Conservation (phyloP, 768 basidiomycete genomes). For the Dentipellis fragilis region DNA sequence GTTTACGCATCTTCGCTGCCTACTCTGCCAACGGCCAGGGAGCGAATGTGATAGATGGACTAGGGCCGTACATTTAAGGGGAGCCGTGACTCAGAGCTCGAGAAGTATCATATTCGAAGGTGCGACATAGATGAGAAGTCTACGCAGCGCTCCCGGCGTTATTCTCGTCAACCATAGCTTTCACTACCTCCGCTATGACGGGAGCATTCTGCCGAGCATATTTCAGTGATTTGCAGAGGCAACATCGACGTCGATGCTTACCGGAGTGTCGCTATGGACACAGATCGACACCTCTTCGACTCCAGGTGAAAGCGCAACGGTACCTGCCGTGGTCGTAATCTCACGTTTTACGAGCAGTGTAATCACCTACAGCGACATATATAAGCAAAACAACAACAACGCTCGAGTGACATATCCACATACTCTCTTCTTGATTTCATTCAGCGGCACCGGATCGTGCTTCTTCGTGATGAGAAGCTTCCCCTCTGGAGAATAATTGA, state of each 20-base stretch:
- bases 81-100: too few species aligned
- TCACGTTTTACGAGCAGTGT: conserved; percentile 31
- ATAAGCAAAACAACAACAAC: conserved; percentile 21
- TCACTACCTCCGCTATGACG: neutral
- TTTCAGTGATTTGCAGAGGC: neutral
- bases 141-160: neutral
- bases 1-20: too few species aligned
- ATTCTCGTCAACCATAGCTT: neutral
- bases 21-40: too few species aligned
- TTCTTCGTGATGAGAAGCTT: conserved; percentile 53
- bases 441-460: conserved; percentile 18
- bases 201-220: neutral
- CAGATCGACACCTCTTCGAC: conserved; percentile 49
- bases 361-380: conserved; percentile 25
- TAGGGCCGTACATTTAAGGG: too few species aligned
- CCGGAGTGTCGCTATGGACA: conserved; percentile 56
- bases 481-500: conserved; percentile 48
- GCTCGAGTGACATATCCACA: conserved; percentile 31
- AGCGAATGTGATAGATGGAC: too few species aligned
- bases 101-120: too few species aligned
- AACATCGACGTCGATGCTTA: conserved; percentile 20
- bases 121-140: too few species aligned
- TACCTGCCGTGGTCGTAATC: conserved; percentile 34
- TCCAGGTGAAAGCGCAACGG: conserved; percentile 32
- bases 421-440: conserved; percentile 38